Percentiles rank a stretch among this genome's conserved stretches.
These are phyloP conservation scores for Mycena indigotica DNA, from an alignment of 768 basidiomycete genomes.

Conservation along the genomic window DNA sequence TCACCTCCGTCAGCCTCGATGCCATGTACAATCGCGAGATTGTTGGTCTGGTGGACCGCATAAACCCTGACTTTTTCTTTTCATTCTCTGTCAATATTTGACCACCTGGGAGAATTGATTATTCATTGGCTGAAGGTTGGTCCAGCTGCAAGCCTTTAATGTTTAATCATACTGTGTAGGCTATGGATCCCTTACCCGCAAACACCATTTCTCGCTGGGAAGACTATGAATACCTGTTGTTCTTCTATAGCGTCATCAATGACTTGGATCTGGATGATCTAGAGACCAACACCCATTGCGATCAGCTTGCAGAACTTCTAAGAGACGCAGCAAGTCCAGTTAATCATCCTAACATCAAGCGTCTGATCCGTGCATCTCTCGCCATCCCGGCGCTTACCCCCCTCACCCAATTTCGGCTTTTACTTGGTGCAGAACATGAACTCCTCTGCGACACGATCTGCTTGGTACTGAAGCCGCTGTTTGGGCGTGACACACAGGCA, in stretches of 20 bases:
- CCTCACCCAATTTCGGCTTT: constrained; percentile 12
- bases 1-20: constrained; percentile 9
- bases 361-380: constrained; percentile 16
- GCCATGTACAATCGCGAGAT: constrained; percentile 1
- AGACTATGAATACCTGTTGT: constrained; percentile 19
- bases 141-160: no score
- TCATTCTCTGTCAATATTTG: constrained; percentile 10
- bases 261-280: constrained; percentile 21
- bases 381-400: constrained; percentile 16
- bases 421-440: constrained; percentile 10
- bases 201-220: constrained; percentile 16
- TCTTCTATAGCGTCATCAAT: constrained; percentile 13
- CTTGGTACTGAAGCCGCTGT: constrained; percentile 6
- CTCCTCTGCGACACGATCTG: constrained; percentile 8
- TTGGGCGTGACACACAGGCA: constrained; percentile 1
- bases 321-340: background rate
- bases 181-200: background rate
- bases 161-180: background rate
- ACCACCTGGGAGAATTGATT: constrained; percentile 4
- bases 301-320: background rate
- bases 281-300: background rate
- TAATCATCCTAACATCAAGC: constrained; percentile 10
- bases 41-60: background rate
- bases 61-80: constrained; percentile 24
- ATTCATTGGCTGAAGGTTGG: constrained; percentile 18